phyloP scores from a whole-genome alignment of 768 basidiomycete species.

The Mrakia hoshinonis region DNA sequence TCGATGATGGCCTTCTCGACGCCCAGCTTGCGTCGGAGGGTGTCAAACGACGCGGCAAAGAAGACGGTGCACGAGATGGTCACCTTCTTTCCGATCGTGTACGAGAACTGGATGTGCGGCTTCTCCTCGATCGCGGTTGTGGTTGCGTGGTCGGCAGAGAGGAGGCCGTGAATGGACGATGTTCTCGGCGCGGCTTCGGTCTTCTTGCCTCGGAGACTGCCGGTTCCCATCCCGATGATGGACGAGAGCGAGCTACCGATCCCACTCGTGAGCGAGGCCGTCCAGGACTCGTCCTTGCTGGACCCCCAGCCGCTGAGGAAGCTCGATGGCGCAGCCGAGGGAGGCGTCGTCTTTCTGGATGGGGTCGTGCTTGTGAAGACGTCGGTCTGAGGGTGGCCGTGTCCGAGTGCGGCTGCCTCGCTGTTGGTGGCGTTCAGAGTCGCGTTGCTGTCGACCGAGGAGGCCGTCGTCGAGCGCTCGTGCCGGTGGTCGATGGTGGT shows the following conservation, averaged over 20 bases:
- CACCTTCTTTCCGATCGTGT: constrained; percentile 62
- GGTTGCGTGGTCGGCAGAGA: constrained; percentile 42
- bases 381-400: not conserved
- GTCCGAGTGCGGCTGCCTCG: not conserved
- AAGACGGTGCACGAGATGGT: constrained; percentile 75
- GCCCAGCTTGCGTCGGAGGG: constrained; percentile 57
- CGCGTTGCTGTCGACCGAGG: not conserved
- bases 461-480: not conserved
- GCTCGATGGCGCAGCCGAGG: constrained; percentile 14
- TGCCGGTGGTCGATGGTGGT: not conserved
- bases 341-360: not conserved
- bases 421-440: not conserved
- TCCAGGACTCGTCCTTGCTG: constrained; percentile 56
- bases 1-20: constrained; percentile 54
- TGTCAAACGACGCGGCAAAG: constrained; percentile 71
- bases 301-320: constrained; percentile 44
- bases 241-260: constrained; percentile 55
- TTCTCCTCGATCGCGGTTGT: constrained; percentile 52
- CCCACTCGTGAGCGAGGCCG: constrained; percentile 48
- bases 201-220: constrained; percentile 31
- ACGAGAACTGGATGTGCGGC: constrained; percentile 61
- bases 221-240: constrained; percentile 46
- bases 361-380: not conserved
- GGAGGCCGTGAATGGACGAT: constrained; percentile 13
- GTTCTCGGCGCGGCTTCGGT: constrained; percentile 47